Percentiles rank a stretch among this genome's conserved stretches.
phyloP scores from a whole-genome alignment of 1,139 yeast genomes.

The Geotrichum australiense region DNA sequence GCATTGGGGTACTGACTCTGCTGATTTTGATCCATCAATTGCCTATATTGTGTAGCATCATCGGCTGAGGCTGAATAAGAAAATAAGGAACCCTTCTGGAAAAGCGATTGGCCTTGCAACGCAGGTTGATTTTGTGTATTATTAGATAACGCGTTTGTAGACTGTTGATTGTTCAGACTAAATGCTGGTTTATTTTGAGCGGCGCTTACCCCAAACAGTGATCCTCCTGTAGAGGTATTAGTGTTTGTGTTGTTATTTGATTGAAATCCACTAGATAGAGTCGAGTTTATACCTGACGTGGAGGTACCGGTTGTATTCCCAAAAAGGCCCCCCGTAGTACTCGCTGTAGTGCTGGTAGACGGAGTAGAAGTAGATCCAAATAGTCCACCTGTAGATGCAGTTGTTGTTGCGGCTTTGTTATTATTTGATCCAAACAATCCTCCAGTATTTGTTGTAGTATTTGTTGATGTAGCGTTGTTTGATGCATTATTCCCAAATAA shows the following conservation, averaged over 20 bases:
- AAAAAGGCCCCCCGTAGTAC: constrained; percentile 5
- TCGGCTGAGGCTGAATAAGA: constrained; percentile 12
- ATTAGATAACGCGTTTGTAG: neutral
- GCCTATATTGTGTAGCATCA: constrained; percentile 13
- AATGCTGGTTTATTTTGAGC: neutral
- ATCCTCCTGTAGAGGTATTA: neutral
- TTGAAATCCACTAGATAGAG: neutral
- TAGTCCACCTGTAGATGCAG: constrained; percentile 1
- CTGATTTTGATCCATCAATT: constrained; percentile 3
- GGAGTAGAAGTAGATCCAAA: constrained; percentile 12
- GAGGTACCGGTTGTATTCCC: constrained; percentile 6
- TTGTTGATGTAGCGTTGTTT: too few species aligned
- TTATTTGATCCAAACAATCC: constrained; percentile 1
- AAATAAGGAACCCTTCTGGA: constrained; percentile 12
- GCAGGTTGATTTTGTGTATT: neutral
- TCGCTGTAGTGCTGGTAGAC: constrained; percentile 10
- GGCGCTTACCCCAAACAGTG: neutral
- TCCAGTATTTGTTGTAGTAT: too few species aligned
- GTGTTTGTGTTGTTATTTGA: neutral
- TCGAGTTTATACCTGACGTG: neutral
- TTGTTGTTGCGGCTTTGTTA: neutral
- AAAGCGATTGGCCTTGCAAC: constrained; percentile 11
- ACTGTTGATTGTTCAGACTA: neutral
- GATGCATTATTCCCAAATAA: too few species aligned
- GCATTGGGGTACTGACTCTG: neutral